Conservation (phyloP, 2,329 filamentous ascomycete species). For the Paraphaeosphaeria sporulosa region DNA sequence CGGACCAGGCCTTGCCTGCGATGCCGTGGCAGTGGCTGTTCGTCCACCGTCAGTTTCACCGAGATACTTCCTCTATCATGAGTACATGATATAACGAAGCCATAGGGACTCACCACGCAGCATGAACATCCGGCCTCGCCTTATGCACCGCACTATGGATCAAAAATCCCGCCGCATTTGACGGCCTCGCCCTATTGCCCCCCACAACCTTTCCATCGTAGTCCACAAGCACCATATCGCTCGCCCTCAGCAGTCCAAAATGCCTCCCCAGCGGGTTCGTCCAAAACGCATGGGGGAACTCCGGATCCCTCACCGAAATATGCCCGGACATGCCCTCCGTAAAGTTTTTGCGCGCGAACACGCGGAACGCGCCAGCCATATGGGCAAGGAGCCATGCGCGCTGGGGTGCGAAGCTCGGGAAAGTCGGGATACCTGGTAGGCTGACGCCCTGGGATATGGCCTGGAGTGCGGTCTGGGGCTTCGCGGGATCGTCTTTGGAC, state of each 20-base stretch:
- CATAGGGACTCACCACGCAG: constrained; percentile 58
- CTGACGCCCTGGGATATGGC: constrained; percentile 57
- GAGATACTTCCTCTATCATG: not conserved
- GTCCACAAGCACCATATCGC: constrained; percentile 73
- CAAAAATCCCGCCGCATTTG: constrained; percentile 73
- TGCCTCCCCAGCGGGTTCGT: constrained; percentile 72
- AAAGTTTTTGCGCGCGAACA: constrained; percentile 71
- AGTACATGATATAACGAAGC: not conserved
- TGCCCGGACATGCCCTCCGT: constrained; percentile 74
- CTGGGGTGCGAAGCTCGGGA: constrained; percentile 62
- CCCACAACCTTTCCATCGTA: constrained; percentile 69
- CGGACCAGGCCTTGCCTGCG: constrained; percentile 72
- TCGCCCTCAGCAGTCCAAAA: constrained; percentile 70
- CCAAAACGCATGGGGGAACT: constrained; percentile 69
- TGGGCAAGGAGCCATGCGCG: constrained; percentile 71
- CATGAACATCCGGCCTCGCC: constrained; percentile 69
- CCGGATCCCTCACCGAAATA: constrained; percentile 72
- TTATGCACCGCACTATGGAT: constrained; percentile 75
- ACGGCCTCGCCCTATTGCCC: constrained; percentile 66
- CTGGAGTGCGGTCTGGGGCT: constrained; percentile 45
- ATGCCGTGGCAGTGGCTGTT: constrained; percentile 68
- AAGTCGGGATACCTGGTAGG: constrained; percentile 64
- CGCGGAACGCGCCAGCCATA: constrained; percentile 72
- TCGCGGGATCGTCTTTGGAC: constrained; percentile 29
- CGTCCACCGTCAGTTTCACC: not conserved